Percentiles rank a stretch among this genome's conserved stretches.
phyloP scores from a whole-genome alignment of 1,284 basidiomycete genomes.

The Tilletia indica region DNA sequence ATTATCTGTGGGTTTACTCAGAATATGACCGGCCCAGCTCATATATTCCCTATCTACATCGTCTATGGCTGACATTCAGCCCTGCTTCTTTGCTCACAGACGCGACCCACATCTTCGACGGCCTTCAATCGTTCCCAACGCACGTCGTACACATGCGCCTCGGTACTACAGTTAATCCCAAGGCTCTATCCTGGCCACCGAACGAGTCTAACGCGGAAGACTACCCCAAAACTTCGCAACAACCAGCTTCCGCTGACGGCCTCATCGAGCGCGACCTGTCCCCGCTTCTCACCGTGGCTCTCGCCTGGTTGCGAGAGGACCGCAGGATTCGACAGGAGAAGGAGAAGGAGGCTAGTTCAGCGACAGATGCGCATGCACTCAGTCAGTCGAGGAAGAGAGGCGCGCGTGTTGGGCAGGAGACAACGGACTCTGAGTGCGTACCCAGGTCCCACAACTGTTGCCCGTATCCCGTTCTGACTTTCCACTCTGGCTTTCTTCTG shows the following conservation, averaged over 20 bases:
- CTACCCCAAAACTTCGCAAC: slow-evolving; percentile 16
- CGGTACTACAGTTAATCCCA: slow-evolving; percentile 40
- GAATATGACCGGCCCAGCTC: not conserved
- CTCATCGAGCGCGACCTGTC: slow-evolving; percentile 23
- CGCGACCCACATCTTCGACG: slow-evolving; percentile 56
- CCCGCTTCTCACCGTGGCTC: slow-evolving; percentile 42
- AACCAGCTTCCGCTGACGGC: not conserved
- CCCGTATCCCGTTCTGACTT: not conserved
- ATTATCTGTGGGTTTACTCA: slow-evolving; percentile 72
- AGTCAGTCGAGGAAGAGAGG: slow-evolving; percentile 32
- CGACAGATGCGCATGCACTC: not conserved
- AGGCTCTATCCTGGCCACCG: slow-evolving; percentile 47
- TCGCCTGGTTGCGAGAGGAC: slow-evolving; percentile 52
- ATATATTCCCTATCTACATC: slow-evolving; percentile 49
- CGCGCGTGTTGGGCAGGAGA: slow-evolving; percentile 35
- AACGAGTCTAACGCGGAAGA: slow-evolving; percentile 29
- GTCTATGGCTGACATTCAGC: not conserved
- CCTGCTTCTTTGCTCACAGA: slow-evolving; percentile 20
- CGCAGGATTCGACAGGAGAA: slow-evolving; percentile 36
- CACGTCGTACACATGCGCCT: slow-evolving; percentile 51
- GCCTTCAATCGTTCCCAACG: slow-evolving; percentile 52
- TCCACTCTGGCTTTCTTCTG: not conserved
- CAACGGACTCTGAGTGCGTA: slow-evolving; percentile 43
- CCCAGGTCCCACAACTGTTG: not conserved
- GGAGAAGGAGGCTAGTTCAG: slow-evolving; percentile 26